Percentiles rank a stretch among this genome's conserved stretches.
These are phyloP conservation scores for Colletotrichum cuscutae DNA, from an alignment of 2,329 filamentous ascomycete species.

Conservation along the genomic window DNA sequence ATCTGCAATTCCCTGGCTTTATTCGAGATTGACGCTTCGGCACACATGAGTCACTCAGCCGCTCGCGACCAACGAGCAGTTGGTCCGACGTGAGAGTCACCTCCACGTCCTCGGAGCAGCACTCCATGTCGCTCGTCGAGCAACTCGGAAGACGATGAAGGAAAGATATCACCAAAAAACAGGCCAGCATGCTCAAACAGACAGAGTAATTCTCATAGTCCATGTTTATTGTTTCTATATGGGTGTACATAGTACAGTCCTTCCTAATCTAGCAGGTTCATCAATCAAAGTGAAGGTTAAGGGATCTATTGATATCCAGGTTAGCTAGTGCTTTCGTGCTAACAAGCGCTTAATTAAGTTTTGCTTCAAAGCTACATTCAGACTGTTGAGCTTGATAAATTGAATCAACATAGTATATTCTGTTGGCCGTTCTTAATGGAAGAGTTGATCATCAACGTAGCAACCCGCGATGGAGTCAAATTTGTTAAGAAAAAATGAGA, in stretches of 20 bases:
- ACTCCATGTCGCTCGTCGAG: too few species aligned
- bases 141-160: not conserved
- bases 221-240: not conserved
- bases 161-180: not conserved
- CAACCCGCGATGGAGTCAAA: not conserved
- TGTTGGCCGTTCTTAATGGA: constrained; percentile 37
- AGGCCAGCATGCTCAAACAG: not conserved
- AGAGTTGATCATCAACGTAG: constrained; percentile 33
- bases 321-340: not conserved
- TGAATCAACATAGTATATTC: constrained; percentile 35
- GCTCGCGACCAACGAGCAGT: too few species aligned
- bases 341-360: too few species aligned
- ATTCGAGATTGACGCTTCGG: too few species aligned
- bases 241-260: not conserved
- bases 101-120: too few species aligned
- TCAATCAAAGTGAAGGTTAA: not conserved
- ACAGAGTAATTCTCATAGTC: not conserved
- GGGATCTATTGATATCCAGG: not conserved
- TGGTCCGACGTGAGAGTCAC: too few species aligned
- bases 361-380: constrained; percentile 19
- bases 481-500: not conserved
- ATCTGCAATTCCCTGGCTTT: too few species aligned
- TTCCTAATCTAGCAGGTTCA: not conserved
- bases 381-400: constrained; percentile 37
- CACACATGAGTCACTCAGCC: too few species aligned